Conservation (phyloP, 352 stramenopile genomes). For the Ophiocytium majus region DNA sequence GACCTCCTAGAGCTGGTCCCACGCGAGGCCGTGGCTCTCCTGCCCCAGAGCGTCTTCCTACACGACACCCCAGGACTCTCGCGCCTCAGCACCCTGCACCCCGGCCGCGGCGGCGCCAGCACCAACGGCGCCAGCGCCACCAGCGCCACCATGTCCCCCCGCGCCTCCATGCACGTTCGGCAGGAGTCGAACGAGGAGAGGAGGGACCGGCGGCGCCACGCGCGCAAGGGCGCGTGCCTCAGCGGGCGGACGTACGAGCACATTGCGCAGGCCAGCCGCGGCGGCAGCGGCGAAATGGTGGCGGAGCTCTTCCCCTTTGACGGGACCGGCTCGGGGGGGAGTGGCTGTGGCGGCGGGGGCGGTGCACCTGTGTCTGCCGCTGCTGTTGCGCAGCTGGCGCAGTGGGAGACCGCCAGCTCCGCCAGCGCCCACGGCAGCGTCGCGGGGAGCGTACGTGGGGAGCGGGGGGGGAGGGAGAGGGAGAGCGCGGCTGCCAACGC, state of each 20-base stretch:
- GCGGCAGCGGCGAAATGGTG: neutral
- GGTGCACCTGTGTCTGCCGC: neutral
- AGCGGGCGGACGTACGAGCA: neutral
- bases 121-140: neutral
- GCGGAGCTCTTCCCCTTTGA: neutral
- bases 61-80: neutral
- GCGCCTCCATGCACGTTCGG: neutral
- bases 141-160: too few species aligned
- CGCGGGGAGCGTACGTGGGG: too few species aligned
- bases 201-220: neutral
- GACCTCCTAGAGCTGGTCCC: slow-evolving; percentile 1
- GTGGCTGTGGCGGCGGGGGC: too few species aligned
- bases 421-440: too few species aligned
- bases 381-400: neutral
- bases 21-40: neutral
- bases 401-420: too few species aligned
- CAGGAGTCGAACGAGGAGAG: neutral
- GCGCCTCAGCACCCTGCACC: neutral
- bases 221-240: neutral
- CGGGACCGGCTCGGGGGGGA: too few species aligned
- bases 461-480: too few species aligned
- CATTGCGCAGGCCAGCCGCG: neutral
- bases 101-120: neutral
- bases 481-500: too few species aligned
- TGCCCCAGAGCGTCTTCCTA: slow-evolving; percentile 1